Base-by-base conservation (phyloP, 805 yeast genomes). In the Candida palmyrensis region DNA sequence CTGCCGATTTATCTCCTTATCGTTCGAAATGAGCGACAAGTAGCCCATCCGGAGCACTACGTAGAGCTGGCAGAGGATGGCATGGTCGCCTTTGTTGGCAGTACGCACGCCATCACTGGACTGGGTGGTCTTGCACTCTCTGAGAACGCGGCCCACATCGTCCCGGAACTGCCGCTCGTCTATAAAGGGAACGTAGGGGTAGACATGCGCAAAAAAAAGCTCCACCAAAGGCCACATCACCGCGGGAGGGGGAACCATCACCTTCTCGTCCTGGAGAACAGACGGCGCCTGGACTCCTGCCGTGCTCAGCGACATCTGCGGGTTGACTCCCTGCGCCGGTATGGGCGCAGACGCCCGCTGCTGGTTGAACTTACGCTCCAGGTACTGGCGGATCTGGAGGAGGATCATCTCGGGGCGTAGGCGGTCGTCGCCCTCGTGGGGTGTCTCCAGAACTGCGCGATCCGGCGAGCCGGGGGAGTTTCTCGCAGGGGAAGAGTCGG, bases 81-180 rank as follows among this genome's bases (percentile, higher is more conserved):
- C 43, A 19, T 25, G 32, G 18, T 44, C 47, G 11, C 23, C 23
- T 9, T 11, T 9, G 9, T 11, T 11, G 11, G 9, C 11, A 9
- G 26, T 5, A 13, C 34, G 18, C n/a, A 42, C 18, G 17, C 43
- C 43, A n/a, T n/a, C n/a, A n/a, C n/a, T n/a, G n/a, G n/a, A n/a
- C n/a, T n/a, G n/a, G n/a, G n/a, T n/a, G n/a, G n/a, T n/a, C n/a
- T n/a, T n/a, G n/a, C n/a, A n/a, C n/a, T n/a, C n/a, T n/a, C n/a
- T n/a, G n/a, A 48, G 26, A 8, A 48, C 36, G 16, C 28, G 36
- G 10, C 25, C 15, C 4, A 48, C 30, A 12, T 32, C 31, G 10
- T 29, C 36, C 21, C 42, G 41, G 12, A 48, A 45, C n/a, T 42
- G 43, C 9, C 18, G 24, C 23, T 45, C 47, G 23, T 43, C 49